phyloP scores from a whole-genome alignment of 495 filamentous ascomycete species.

The Thermothielavioides terrestris region DNA sequence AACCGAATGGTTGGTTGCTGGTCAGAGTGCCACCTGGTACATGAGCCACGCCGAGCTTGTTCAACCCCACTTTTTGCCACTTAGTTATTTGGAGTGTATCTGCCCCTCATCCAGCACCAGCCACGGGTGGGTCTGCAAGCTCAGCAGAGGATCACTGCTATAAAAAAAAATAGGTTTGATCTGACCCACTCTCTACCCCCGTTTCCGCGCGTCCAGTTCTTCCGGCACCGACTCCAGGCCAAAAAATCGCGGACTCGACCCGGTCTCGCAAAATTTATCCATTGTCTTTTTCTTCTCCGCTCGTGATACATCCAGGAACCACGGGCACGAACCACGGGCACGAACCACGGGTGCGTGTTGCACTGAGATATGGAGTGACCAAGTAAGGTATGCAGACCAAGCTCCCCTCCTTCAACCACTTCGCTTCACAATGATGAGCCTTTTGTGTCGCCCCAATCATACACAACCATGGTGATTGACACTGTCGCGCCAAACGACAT shows the following conservation, averaged over 20 bases:
- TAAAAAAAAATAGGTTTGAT: neutral
- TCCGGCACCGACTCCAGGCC: slow-evolving; percentile 6
- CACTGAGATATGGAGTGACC: too few species aligned
- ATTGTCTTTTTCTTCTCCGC: neutral
- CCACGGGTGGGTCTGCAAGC: too few species aligned
- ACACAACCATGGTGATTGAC: slow-evolving; percentile 77
- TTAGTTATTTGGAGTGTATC: too few species aligned
- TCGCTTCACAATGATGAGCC: slow-evolving; percentile 80
- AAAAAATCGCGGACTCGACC: too few species aligned
- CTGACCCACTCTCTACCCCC: neutral
- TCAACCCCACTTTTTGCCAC: slow-evolving; percentile 5
- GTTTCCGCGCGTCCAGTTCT: slow-evolving; percentile 4
- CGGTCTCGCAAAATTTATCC: too few species aligned
- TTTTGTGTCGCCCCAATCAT: slow-evolving; percentile 87
- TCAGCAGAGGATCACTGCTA: too few species aligned
- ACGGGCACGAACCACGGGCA: too few species aligned
- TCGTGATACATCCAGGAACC: too few species aligned
- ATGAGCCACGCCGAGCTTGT: neutral
- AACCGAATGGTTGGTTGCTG: neutral
- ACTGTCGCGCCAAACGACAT: slow-evolving; percentile 87
- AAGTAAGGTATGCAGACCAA: slow-evolving; percentile 23
- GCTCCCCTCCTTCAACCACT: slow-evolving; percentile 2
- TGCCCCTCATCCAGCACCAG: neutral
- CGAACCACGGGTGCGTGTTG: too few species aligned
- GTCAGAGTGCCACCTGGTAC: slow-evolving; percentile 4